These are phyloP conservation scores for Dentipellis fragilis DNA, from an alignment of 768 basidiomycete genomes.

Conservation along the genomic window DNA sequence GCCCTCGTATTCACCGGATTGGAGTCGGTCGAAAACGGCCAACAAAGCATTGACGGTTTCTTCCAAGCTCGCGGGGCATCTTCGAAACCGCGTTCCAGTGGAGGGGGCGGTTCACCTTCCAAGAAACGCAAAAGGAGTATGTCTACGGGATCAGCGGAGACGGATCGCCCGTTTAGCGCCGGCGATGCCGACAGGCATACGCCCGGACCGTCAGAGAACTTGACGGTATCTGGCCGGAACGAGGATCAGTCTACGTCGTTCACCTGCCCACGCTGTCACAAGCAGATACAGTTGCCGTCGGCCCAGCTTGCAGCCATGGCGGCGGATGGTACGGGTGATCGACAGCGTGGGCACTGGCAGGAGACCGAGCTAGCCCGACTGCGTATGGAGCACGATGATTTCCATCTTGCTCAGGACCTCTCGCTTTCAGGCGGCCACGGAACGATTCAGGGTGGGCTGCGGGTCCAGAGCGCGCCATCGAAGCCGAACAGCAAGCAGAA, in stretches of 20 bases:
- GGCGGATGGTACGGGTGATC: conserved; percentile 20
- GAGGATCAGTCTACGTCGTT: not conserved
- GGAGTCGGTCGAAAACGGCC: conserved; percentile 65
- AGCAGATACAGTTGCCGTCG: not conserved
- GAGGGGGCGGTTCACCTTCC: conserved; percentile 1
- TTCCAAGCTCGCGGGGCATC: conserved; percentile 34
- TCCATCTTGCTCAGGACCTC: conserved; percentile 78
- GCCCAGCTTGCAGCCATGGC: not conserved
- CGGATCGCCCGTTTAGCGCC: not conserved
- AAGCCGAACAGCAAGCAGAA: conserved; percentile 11
- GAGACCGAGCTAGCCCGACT: conserved; percentile 25
- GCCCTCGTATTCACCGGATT: conserved; percentile 71
- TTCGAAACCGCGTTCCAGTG: conserved; percentile 1
- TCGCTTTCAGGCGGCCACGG: conserved; percentile 25
- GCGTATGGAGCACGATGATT: conserved; percentile 76
- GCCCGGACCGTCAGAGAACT: not conserved
- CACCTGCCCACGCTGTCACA: not conserved
- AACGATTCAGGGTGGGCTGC: conserved; percentile 12
- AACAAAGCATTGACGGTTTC: conserved; percentile 83
- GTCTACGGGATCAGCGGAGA: not conserved
- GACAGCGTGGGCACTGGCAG: conserved; percentile 15
- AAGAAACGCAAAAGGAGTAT: conserved; percentile 25
- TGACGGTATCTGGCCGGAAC: not conserved
- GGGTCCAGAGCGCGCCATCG: conserved; percentile 6
- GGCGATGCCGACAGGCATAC: not conserved